Conservation (phyloP, 176 grass and related monocot genomes). For the Zoysia japonica region DNA sequence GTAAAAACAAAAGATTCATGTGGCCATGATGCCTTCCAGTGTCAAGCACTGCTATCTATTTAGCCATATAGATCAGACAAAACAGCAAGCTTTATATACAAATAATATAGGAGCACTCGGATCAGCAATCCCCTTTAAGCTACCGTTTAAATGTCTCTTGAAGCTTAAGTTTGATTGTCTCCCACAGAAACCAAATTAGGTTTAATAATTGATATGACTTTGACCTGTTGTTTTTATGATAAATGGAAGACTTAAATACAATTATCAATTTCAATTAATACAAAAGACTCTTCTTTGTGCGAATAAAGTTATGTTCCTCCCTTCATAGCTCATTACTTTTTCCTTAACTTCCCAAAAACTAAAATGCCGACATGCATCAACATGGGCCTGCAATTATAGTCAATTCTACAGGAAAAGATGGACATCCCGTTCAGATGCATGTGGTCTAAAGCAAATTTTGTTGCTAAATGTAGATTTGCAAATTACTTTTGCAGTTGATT, state of each 20-base stretch:
- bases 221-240: slow-evolving; percentile 27
- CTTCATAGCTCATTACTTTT: not conserved
- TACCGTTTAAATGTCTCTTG: slow-evolving; percentile 12
- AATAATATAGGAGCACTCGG: slow-evolving; percentile 36
- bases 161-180: slow-evolving; percentile 34
- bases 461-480: slow-evolving; percentile 47
- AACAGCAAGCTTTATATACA: slow-evolving; percentile 48
- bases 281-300: not conserved
- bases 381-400: slow-evolving; percentile 30
- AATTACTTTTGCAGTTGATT: slow-evolving; percentile 45
- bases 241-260: slow-evolving; percentile 9
- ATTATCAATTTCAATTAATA: slow-evolving; percentile 21
- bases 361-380: slow-evolving; percentile 30
- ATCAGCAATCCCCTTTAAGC: slow-evolving; percentile 34
- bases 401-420: slow-evolving; percentile 46
- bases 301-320: not conserved
- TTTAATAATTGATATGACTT: slow-evolving; percentile 14
- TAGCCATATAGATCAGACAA: slow-evolving; percentile 57
- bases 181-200: slow-evolving; percentile 15
- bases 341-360: slow-evolving; percentile 34
- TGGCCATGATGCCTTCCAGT: slow-evolving; percentile 52
- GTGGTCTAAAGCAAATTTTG: slow-evolving; percentile 53
- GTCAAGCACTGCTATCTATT: slow-evolving; percentile 55
- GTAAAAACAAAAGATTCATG: slow-evolving; percentile 55
- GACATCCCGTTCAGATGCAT: slow-evolving; percentile 49